Evolutionary conservation across 768 basidiomycete genomes (phyloP), one percentile per base, ranked within the genome.

Genomic region (Pholiota microspora): DNA sequence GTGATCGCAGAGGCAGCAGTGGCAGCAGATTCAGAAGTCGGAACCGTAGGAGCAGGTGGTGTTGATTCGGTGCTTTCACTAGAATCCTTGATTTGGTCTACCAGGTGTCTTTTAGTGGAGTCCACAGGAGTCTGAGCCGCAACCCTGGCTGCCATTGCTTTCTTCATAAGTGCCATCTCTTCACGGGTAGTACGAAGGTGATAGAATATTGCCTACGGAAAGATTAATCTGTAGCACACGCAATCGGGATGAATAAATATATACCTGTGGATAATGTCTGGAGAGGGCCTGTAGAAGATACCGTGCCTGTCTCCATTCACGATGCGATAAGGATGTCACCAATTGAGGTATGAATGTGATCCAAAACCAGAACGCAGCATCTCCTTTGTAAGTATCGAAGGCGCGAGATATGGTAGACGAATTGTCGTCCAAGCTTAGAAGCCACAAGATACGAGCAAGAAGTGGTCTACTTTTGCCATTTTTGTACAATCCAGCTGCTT

Each of bases 281-380:
- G 95, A 94, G 45, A 99, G 80, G 58, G 91, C 92, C 55, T 94
- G 76, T 34, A 99, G 77, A 42, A 99, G 82, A 67, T 89, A 87
- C 16, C 93, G 83, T 2, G 94, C 95, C 66, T 95, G 94, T 63
- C 92, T 94, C 38, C 93, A 88, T 70, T 99, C 97, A 29, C 93
- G 83, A 57, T 95, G 88, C 1, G 89, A 89, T 35, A 99, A 78
- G 1, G 96, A 95, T 51, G 89, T 69, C 59, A 94, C 86, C 7
- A 99, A 80, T 64, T 99, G 96, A 3, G 97, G 97, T 42, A 97
- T 94, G 53, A 98, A 76, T 0, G 96, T 91, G 62, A 99, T 95
- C 97, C 97, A 99, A 69, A 93, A 98, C 97, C 97, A 99, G 59
- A 89, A 90, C 10, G 94, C 94, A 2, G 92, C 85, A 64, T 98